Conservation (phyloP, 345 rosid species). For the Salix caprea region DNA sequence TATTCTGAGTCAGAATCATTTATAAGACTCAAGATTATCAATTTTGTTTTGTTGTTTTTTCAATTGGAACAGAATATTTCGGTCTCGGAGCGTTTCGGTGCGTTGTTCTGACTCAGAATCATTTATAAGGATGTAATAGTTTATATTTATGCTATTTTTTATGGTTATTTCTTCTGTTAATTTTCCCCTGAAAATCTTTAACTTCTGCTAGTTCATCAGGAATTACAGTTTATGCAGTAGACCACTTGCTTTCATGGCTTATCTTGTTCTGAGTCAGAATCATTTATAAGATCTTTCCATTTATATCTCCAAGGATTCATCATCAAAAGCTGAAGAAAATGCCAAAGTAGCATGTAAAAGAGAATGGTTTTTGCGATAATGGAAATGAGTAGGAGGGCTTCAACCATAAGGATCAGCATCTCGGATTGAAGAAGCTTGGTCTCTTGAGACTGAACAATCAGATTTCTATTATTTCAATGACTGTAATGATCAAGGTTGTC, state of each 20-base stretch:
- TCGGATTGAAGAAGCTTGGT: background rate
- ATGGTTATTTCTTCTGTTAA: too few species aligned
- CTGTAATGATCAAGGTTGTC: background rate
- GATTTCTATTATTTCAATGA: background rate
- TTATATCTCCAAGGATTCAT: too few species aligned
- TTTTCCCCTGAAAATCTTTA: background rate
- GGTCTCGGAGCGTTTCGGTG: too few species aligned
- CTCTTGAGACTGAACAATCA: background rate
- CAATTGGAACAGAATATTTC: too few species aligned
- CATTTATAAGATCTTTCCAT: background rate
- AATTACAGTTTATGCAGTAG: background rate
- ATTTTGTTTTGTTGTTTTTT: too few species aligned
- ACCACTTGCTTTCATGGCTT: background rate
- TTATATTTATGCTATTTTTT: background rate
- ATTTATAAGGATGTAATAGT: too few species aligned
- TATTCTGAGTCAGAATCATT: background rate
- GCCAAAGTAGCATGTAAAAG: too few species aligned
- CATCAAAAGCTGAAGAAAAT: too few species aligned
- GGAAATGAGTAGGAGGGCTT: too few species aligned
- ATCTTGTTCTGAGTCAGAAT: background rate
- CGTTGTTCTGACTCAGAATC: too few species aligned
- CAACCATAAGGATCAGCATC: background rate
- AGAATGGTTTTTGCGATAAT: too few species aligned
- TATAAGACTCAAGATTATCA: too few species aligned
- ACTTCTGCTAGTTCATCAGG: background rate